Evolutionary conservation across 179 eudicot species (phyloP).

Genomic region (Gypsophila paniculata): DNA sequence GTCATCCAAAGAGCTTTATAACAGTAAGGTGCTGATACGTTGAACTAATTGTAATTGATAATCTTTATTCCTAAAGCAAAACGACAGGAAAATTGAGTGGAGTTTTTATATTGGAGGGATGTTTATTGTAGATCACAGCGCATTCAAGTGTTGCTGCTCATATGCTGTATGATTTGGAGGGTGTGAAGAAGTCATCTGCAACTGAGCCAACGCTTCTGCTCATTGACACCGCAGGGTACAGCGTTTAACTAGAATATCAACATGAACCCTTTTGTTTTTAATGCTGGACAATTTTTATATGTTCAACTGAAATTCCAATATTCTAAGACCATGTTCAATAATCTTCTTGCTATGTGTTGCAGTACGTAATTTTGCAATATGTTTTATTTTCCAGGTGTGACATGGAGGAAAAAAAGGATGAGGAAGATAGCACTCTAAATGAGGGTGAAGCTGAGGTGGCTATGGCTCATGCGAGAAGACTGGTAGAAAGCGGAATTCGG

Average conservation of each 20-base stretch:
- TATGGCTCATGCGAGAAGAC: constrained; percentile 81
- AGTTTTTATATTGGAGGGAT: constrained; percentile 3
- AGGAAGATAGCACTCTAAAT: constrained; percentile 91
- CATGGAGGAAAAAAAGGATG: constrained; percentile 99
- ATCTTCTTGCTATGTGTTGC: neutral
- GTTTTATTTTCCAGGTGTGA: constrained; percentile 57
- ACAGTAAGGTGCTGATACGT: constrained; percentile 60
- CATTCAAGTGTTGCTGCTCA: constrained; percentile 92
- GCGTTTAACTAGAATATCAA: constrained; percentile 16
- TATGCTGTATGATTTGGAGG: constrained; percentile 74
- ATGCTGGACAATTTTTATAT: neutral
- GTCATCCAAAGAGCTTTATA: constrained; percentile 90
- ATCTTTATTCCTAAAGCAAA: constrained; percentile 3
- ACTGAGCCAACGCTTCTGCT: constrained; percentile 85
- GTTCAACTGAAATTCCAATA: neutral
- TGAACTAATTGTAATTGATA: neutral
- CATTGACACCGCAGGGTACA: constrained; percentile 85
- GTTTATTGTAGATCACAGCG: constrained; percentile 59
- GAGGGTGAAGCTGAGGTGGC: constrained; percentile 98
- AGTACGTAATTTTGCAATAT: neutral
- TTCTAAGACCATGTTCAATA: constrained; percentile 1
- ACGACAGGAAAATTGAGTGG: neutral
- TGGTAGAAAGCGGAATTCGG: constrained; percentile 74
- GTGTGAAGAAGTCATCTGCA: constrained; percentile 63
- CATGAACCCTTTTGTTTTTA: neutral